Conservation (phyloP, 164 flowering plant species). For the Stephania japonica region DNA sequence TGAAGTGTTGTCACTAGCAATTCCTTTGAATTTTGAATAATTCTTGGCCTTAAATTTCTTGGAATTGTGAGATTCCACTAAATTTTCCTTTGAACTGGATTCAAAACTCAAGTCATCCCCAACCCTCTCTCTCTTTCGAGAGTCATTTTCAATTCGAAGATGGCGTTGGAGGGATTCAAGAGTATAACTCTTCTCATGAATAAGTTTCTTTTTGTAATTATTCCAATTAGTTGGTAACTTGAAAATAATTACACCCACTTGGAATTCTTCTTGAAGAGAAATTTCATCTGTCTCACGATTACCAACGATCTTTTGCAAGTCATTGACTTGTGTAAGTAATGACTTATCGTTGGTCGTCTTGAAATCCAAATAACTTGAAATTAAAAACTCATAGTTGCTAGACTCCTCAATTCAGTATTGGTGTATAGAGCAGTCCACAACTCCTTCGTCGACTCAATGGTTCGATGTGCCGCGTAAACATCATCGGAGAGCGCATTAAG, state of each 20-base stretch:
- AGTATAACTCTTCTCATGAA: background rate
- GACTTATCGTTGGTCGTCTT: background rate
- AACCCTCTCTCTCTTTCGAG: background rate
- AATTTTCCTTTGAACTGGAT: background rate
- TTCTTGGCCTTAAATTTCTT: background rate
- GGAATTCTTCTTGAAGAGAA: background rate
- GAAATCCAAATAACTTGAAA: constrained; percentile 2
- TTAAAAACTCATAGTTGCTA: background rate
- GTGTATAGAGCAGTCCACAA: background rate
- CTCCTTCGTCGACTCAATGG: background rate
- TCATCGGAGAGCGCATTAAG: constrained; percentile 1
- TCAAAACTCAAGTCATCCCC: background rate
- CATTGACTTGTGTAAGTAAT: constrained; percentile 1
- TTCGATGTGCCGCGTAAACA: background rate
- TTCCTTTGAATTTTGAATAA: background rate
- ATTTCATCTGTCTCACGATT: background rate
- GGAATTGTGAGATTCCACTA: background rate
- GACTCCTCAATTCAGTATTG: constrained; percentile 2
- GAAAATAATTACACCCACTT: background rate
- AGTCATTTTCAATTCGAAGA: constrained; percentile 4
- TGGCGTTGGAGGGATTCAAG: background rate
- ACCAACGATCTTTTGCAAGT: background rate
- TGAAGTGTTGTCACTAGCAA: background rate
- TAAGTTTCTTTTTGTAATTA: constrained; percentile 2
- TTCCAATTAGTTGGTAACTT: background rate